Conservation (phyloP, 2,329 filamentous ascomycete genomes). For the Leptosphaerulina australis region DNA sequence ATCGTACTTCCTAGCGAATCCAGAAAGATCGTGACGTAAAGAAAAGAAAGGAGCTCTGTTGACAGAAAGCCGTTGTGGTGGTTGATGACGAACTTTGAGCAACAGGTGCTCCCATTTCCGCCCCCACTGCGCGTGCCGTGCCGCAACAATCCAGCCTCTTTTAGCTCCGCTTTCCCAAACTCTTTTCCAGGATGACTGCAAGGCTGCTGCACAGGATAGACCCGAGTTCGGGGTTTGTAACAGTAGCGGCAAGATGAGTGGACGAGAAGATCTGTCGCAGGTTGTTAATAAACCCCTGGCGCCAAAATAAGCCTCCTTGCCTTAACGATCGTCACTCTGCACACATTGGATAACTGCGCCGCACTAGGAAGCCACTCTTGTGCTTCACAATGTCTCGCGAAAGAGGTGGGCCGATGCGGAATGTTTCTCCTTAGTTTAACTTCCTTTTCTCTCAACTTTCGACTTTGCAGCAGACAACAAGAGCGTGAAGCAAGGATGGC, state of each 20-base stretch:
- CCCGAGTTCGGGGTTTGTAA: conserved; percentile 7
- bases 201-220: conserved; percentile 7
- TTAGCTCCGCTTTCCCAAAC: conserved; percentile 2
- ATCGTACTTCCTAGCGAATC: too few relatives aligned
- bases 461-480: background rate
- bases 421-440: background rate
- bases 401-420: background rate
- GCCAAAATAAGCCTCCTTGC: conserved; percentile 21
- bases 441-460: background rate
- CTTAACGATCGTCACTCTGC: conserved; percentile 16
- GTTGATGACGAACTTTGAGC: conserved; percentile 3
- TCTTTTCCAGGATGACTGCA: conserved; percentile 4
- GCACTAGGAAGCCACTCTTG: conserved; percentile 12
- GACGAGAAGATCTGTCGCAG: conserved; percentile 3
- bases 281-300: conserved; percentile 21
- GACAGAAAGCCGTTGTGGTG: conserved; percentile 1
- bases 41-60: background rate
- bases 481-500: conserved; percentile 8
- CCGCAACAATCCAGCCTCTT: conserved; percentile 12
- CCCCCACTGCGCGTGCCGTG: conserved; percentile 3
- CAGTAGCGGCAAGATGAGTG: conserved; percentile 16
- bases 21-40: too few relatives aligned
- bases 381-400: conserved; percentile 10
- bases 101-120: background rate
- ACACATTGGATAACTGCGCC: conserved; percentile 19